A percentile compares a stretch with the other conserved stretches of the same genome.
These are phyloP conservation scores for Dactylonectria estremocensis DNA, from an alignment of 2,329 filamentous ascomycete species.

Conservation along the genomic window DNA sequence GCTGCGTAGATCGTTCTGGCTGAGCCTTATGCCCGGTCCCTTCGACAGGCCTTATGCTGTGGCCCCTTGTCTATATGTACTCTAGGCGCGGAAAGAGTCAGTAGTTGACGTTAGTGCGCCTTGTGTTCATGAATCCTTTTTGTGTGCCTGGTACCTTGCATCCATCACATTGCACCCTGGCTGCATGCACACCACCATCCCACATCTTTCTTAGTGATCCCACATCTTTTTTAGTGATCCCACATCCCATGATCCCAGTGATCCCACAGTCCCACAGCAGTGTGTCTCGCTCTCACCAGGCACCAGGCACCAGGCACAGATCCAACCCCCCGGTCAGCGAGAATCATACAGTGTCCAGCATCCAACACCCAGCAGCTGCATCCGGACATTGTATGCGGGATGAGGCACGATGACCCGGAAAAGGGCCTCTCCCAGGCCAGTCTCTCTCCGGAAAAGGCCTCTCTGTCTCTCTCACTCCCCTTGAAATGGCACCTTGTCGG, in stretches of 20 bases:
- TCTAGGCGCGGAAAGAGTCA: background rate
- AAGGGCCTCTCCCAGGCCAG: background rate
- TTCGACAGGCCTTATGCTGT: background rate
- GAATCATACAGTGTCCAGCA: background rate
- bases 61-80: background rate
- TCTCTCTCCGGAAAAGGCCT: no score
- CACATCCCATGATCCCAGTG: background rate
- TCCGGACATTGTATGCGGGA: background rate
- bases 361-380: background rate
- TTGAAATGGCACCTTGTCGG: background rate
- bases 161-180: slow-evolving; percentile 21
- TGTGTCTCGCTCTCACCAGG: background rate
- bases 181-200: slow-evolving; percentile 21
- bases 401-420: background rate
- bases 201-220: background rate
- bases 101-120: background rate
- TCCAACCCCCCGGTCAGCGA: background rate
- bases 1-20: slow-evolving; percentile 14
- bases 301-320: slow-evolving; percentile 25
- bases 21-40: slow-evolving; percentile 11
- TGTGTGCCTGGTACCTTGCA: slow-evolving; percentile 33
- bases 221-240: background rate
- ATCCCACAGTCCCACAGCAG: background rate
- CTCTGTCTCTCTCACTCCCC: background rate
- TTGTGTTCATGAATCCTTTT: background rate